Conservation (phyloP, 2,329 filamentous ascomycete species). For the Penicillium vulpinum region DNA sequence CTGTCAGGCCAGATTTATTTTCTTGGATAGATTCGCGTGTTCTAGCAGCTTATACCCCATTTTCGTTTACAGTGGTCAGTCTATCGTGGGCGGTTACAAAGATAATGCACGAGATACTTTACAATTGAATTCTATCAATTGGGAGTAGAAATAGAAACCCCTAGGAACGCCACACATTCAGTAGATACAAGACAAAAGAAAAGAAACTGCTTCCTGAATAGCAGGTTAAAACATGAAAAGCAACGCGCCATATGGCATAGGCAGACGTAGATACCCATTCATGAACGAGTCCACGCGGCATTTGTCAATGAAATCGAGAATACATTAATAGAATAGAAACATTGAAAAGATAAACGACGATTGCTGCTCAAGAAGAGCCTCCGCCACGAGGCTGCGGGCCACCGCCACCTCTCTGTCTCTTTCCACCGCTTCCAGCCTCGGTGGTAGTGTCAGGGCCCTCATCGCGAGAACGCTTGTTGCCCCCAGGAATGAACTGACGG, state of each 20-base stretch:
- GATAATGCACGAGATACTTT: neutral
- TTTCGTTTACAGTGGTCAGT: neutral
- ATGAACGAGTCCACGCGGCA: neutral
- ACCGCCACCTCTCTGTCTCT: constrained; percentile 49
- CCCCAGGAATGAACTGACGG: constrained; percentile 57
- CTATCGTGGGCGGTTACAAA: neutral
- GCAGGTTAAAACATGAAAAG: neutral
- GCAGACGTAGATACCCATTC: neutral
- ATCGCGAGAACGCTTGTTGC: constrained; percentile 58
- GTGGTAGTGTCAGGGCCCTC: constrained; percentile 45
- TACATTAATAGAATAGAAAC: constrained; percentile 12
- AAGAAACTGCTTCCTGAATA: neutral
- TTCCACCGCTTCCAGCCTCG: constrained; percentile 44
- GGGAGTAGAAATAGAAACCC: neutral
- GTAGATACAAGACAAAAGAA: constrained; percentile 23
- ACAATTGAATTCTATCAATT: neutral
- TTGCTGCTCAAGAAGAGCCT: constrained; percentile 20
- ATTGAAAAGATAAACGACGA: constrained; percentile 10
- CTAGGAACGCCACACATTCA: constrained; percentile 19
- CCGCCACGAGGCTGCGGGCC: constrained; percentile 36
- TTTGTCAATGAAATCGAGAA: constrained; percentile 4
- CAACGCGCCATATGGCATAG: neutral
- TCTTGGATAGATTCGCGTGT: neutral
- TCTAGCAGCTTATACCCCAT: constrained; percentile 5
- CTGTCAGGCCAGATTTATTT: neutral